These are phyloP conservation scores for Violaceomyces palustris DNA, from an alignment of 1,284 basidiomycete species.

Conservation along the genomic window DNA sequence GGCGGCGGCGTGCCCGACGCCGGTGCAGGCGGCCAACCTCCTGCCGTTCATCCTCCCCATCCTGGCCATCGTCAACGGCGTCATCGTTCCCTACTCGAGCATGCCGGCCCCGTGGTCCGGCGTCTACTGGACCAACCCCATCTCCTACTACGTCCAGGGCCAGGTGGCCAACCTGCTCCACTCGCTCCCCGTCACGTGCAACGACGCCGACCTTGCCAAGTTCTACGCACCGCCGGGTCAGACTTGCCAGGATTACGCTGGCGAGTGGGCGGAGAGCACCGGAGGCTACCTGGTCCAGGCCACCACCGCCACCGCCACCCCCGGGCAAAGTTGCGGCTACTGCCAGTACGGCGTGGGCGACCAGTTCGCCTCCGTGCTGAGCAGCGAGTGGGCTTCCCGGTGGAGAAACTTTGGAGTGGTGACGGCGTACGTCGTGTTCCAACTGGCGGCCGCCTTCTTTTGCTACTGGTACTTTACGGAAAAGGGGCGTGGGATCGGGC, in stretches of 20 bases:
- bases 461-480: conserved; percentile 38
- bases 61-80: conserved; percentile 53
- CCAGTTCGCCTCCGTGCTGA: conserved; percentile 23
- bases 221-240: conserved; percentile 35
- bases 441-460: conserved; percentile 17
- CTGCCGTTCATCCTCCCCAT: conserved; percentile 50
- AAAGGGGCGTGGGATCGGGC: conserved; percentile 21
- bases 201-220: conserved; percentile 23
- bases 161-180: conserved; percentile 41
- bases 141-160: conserved; percentile 42
- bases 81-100: conserved; percentile 39
- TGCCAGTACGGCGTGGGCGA: conserved; percentile 33
- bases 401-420: conserved; percentile 38
- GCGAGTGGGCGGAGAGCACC: conserved; percentile 21
- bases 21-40: conserved; percentile 43
- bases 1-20: conserved; percentile 42
- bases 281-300: conserved; percentile 24
- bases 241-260: conserved; percentile 32
- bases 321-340: too few species aligned
- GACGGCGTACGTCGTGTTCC: conserved; percentile 21
- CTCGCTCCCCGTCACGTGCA: conserved; percentile 34
- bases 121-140: conserved; percentile 38
- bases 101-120: conserved; percentile 38
- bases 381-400: conserved; percentile 29
- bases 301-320: too few species aligned